These are phyloP conservation scores for Vaccinium darrowii DNA, from an alignment of 148 eudicot species.

Conservation along the genomic window DNA sequence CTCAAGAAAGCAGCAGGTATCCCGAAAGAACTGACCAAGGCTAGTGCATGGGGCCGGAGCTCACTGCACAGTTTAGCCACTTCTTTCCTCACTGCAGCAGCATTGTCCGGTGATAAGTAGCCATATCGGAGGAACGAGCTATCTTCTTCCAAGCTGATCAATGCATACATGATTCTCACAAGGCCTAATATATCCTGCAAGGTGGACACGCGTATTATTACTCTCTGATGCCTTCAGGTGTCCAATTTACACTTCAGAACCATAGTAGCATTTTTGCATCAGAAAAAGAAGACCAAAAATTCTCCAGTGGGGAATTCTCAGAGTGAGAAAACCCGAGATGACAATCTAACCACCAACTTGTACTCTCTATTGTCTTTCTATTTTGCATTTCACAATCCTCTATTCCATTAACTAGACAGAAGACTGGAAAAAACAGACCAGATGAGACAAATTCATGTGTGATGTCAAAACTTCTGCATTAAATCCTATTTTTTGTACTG, in stretches of 20 bases:
- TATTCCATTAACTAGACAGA: neutral
- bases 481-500: neutral
- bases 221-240: neutral
- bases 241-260: too few species aligned
- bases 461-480: neutral
- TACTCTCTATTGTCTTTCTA: neutral
- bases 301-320: neutral
- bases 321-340: neutral
- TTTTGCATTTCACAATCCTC: neutral
- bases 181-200: constrained; percentile 69
- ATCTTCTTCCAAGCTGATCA: constrained; percentile 80
- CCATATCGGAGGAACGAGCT: constrained; percentile 88
- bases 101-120: constrained; percentile 57
- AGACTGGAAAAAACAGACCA: neutral
- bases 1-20: constrained; percentile 69
- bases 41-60: constrained; percentile 80
- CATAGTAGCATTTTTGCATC: neutral
- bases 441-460: neutral
- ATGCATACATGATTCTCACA: constrained; percentile 64
- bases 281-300: constrained; percentile 1
- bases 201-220: neutral
- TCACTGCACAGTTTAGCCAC: constrained; percentile 75
- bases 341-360: neutral
- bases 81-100: constrained; percentile 72
- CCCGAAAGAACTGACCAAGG: constrained; percentile 68